phyloP scores from a whole-genome alignment of 2,329 filamentous ascomycete genomes.

The Calonectria pseudoturangicola region DNA sequence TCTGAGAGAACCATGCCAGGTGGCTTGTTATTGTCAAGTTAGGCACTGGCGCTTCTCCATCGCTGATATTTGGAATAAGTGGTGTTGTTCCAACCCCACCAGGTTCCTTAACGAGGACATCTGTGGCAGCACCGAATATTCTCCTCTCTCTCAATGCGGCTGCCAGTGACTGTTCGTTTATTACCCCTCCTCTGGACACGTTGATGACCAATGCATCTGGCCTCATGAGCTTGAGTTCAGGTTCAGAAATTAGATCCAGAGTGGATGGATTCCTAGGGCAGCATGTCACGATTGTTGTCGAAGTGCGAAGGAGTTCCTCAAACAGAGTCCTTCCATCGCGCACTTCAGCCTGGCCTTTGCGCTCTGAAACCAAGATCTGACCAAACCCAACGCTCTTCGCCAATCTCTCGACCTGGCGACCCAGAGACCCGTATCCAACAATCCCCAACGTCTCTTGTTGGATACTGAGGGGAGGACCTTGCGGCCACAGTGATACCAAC shows the following conservation, averaged over 20 bases:
- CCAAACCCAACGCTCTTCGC: slow-evolving; percentile 24
- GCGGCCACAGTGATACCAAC: not conserved
- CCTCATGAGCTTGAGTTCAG: slow-evolving; percentile 5
- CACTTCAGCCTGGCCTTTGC: slow-evolving; percentile 1
- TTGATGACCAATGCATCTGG: slow-evolving; percentile 23
- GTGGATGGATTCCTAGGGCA: slow-evolving; percentile 7
- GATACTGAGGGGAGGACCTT: slow-evolving; percentile 7
- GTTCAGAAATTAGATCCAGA: not conserved
- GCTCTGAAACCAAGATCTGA: slow-evolving; percentile 15
- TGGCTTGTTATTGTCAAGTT: slow-evolving; percentile 30
- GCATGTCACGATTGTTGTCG: slow-evolving; percentile 2
- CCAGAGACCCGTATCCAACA: slow-evolving; percentile 26
- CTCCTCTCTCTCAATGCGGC: slow-evolving; percentile 8
- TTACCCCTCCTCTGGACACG: slow-evolving; percentile 23
- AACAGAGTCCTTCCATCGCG: slow-evolving; percentile 11
- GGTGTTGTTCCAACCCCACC: slow-evolving; percentile 50
- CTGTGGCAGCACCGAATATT: slow-evolving; percentile 22
- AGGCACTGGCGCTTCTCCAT: slow-evolving; percentile 17
- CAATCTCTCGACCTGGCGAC: slow-evolving; percentile 11
- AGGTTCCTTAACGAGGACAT: slow-evolving; percentile 55
- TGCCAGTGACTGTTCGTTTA: slow-evolving; percentile 18
- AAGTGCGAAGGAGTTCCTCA: not conserved
- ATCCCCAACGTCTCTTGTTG: slow-evolving; percentile 23
- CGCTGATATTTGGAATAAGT: slow-evolving; percentile 20
- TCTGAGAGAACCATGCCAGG: slow-evolving; percentile 31